These are phyloP conservation scores for Pinus tabuliformis DNA, from an alignment of 75 land plant genomes.

Conservation along the genomic window DNA sequence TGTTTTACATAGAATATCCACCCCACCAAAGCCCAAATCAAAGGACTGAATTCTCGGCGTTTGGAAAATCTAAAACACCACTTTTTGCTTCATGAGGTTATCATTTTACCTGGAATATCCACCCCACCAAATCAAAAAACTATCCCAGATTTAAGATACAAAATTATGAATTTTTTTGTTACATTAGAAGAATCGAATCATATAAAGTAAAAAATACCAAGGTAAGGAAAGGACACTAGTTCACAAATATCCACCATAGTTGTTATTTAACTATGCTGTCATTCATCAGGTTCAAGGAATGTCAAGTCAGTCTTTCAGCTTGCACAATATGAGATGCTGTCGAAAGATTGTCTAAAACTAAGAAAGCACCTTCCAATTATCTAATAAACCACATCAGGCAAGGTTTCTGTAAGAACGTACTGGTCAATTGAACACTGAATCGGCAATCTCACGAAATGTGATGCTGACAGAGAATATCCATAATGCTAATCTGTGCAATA, in stretches of 20 bases:
- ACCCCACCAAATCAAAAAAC: no score
- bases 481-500: neutral
- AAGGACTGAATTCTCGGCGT: no score
- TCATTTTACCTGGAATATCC: no score
- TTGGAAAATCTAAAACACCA: no score
- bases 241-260: neutral
- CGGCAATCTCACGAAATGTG: slow-evolving; percentile 2
- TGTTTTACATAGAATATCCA: no score
- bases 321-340: neutral
- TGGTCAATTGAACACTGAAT: neutral
- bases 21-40: no score
- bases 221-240: neutral
- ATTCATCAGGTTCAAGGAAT: neutral
- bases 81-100: no score
- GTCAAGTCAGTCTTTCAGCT: neutral
- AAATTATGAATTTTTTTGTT: no score
- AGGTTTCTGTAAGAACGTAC: neutral
- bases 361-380: neutral
- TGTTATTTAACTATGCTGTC: neutral
- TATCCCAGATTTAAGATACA: no score
- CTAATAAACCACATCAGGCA: neutral
- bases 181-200: no score
- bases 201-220: neutral
- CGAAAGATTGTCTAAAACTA: neutral
- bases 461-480: neutral